phyloP scores from a whole-genome alignment of 768 basidiomycete genomes.

The Tephrocybe rancida region DNA sequence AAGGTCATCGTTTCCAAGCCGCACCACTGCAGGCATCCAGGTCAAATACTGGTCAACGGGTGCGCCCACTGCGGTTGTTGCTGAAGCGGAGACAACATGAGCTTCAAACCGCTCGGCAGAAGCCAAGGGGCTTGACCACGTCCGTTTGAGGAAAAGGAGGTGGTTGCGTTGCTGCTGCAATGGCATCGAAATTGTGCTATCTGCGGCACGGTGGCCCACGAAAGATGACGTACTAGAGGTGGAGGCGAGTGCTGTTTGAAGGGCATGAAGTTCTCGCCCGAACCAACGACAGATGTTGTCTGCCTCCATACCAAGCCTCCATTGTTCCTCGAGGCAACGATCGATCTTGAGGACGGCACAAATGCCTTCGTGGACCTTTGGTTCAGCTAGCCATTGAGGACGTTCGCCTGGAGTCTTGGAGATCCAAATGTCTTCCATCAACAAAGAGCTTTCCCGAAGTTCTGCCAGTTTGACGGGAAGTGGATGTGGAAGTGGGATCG shows the following conservation, averaged over 20 bases:
- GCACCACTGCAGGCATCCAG: neutral
- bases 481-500: constrained; percentile 32
- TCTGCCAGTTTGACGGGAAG: constrained; percentile 30
- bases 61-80: too few relatives aligned
- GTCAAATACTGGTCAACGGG: neutral
- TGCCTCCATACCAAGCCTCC: constrained; percentile 17
- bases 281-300: constrained; percentile 40
- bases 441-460: constrained; percentile 21
- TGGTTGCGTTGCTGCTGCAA: constrained; percentile 15
- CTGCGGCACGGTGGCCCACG: neutral
- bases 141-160: constrained; percentile 14
- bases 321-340: constrained; percentile 19
- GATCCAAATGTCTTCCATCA: constrained; percentile 43
- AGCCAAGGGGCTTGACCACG: constrained; percentile 21
- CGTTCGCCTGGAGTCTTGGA: constrained; percentile 6
- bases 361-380: constrained; percentile 17
- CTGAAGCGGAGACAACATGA: neutral
- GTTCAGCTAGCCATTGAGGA: constrained; percentile 35
- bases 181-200: constrained; percentile 5
- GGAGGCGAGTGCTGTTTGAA: too few relatives aligned
- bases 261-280: constrained; percentile 28
- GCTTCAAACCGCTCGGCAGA: constrained; percentile 6
- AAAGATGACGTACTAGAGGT: too few relatives aligned
- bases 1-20: neutral
- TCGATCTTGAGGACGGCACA: constrained; percentile 16